Evolutionary conservation across 371 early-diverging fungal species (phyloP).

Genomic region (Rhizopus arrhizus): DNA sequence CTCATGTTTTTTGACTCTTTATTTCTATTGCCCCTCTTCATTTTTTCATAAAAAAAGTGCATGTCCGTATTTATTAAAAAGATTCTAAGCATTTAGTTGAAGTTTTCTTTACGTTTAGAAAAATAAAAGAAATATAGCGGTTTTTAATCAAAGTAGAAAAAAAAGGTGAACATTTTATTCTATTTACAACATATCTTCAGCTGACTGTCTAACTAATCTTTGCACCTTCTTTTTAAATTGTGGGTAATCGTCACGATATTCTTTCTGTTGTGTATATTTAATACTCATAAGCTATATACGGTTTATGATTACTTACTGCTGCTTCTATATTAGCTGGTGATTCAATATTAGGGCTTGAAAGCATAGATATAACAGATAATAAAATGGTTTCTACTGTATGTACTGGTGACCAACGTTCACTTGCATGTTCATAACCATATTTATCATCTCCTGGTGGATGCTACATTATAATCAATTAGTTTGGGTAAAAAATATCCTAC

Average conservation of each 20-base stretch:
- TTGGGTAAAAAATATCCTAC: background rate
- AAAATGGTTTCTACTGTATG: conserved; percentile 94
- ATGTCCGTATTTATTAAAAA: too few relatives aligned
- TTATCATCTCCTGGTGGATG: conserved; percentile 84
- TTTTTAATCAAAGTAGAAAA: too few relatives aligned
- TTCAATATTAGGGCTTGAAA: conserved; percentile 92
- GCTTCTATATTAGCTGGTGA: conserved; percentile 93
- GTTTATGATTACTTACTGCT: conserved; percentile 59
- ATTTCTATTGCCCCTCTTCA: too few relatives aligned
- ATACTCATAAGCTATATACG: background rate
- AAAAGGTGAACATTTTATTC: background rate
- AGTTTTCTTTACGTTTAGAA: too few relatives aligned
- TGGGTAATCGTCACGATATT: conserved; percentile 69
- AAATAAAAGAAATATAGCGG: too few relatives aligned
- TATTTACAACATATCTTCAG: conserved; percentile 49
- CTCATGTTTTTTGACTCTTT: too few relatives aligned
- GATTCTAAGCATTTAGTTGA: too few relatives aligned
- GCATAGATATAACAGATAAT: conserved; percentile 84
- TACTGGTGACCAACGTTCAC: conserved; percentile 93
- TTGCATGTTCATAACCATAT: conserved; percentile 89
- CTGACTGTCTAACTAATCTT: conserved; percentile 69
- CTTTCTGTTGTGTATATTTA: conserved; percentile 55
- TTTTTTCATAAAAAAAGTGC: too few relatives aligned
- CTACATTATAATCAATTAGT: conserved; percentile 27
- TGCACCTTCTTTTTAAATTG: conserved; percentile 78